Evolutionary conservation across 441 rosid genomes (phyloP), one percentile per base, ranked within the genome.

Genomic region (Oxalis stricta): DNA sequence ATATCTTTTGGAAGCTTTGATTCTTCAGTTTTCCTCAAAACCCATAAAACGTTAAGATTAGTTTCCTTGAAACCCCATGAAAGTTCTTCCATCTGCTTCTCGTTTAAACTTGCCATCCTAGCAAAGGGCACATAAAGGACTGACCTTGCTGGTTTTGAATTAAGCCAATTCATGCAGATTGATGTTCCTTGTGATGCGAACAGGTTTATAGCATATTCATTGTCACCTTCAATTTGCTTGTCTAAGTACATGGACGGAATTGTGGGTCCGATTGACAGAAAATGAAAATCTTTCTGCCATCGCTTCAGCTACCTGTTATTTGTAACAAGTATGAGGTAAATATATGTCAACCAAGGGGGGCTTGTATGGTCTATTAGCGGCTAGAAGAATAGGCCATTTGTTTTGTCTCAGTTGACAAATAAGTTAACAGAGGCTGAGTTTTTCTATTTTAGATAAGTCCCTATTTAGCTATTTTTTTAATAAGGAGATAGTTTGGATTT

Each of bases 51-150:
- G 32, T 39, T 35, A 10, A 19, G 31, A 14, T 53, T 41, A 33
- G 31, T 46, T n/a, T 53, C 32, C 45, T 52, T 69, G n/a, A 76
- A 43, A 16, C 68, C 77, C 4, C 41, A 33, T 3, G 75, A 71
- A 3, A 79, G 53, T 12, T 73, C 88, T 38, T 63, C 58, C 68
- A 72, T 70, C 56, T 68, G 79, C 24, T 63, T 49, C 7, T 31
- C 38, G 35, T 57, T 48, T 40, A 62, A 29, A 19, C 14, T 18
- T 5, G 63, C 59, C 18, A 74, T 9, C 64, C 88, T 74, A 2
- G 85, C 79, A 20, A 82, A 75, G 16, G 88, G 68, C 9, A 72
- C 59, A n/a, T 72, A 79, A 10, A 82, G 50, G 5, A 82, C 88
- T 0, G 81, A 82, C 3, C 29, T 13, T 10, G 54, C 32, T n/a